Conservation (phyloP, 768 basidiomycete species). For the Russula sp. region DNA sequence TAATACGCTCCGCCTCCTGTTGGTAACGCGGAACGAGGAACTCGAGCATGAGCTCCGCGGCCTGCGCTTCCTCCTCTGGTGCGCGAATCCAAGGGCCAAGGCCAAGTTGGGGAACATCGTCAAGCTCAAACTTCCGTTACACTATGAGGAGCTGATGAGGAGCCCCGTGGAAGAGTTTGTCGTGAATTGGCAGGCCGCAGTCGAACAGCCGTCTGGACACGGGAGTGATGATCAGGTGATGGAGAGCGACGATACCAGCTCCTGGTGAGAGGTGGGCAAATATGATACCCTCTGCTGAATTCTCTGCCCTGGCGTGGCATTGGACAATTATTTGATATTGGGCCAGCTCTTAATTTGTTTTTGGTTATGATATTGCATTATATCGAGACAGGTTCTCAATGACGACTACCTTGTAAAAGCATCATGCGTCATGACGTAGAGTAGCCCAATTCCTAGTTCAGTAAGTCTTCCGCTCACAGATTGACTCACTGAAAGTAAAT, state of each 20-base stretch:
- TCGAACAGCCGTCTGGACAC: neutral
- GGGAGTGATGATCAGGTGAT: neutral
- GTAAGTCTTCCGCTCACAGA: too few species aligned
- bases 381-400: neutral
- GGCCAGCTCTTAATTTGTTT: too few species aligned
- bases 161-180: constrained; percentile 8
- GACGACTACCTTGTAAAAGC: neutral
- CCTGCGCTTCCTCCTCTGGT: constrained; percentile 11
- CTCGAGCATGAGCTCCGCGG: constrained; percentile 11
- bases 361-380: too few species aligned
- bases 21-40: constrained; percentile 7
- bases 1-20: constrained; percentile 1
- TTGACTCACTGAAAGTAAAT: too few species aligned
- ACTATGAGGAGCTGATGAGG: constrained; percentile 13
- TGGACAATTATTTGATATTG: neutral
- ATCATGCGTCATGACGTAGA: neutral
- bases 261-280: neutral
- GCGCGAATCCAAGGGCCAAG: neutral
- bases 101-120: constrained; percentile 3
- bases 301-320: neutral
- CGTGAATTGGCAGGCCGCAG: constrained; percentile 10
- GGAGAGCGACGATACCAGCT: neutral
- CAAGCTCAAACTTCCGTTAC: neutral
- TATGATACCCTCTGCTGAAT: neutral
- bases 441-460: too few species aligned